phyloP scores from a whole-genome alignment of 2,329 filamentous ascomycete species.

The Clonostachys rhizophaga region DNA sequence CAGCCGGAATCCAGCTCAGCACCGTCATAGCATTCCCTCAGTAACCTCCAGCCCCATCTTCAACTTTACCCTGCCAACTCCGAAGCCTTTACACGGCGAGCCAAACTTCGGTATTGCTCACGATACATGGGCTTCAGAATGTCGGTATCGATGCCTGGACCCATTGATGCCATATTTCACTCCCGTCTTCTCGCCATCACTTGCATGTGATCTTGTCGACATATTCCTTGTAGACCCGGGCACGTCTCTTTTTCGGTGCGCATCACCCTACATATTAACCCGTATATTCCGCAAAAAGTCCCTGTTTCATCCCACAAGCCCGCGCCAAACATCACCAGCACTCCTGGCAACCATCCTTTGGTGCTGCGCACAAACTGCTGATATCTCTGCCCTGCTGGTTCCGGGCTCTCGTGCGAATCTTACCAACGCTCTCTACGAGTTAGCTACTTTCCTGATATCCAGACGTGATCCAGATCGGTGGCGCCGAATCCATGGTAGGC shows the following conservation, averaged over 20 bases:
- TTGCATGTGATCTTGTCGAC: conserved; percentile 41
- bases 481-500: conserved; percentile 24
- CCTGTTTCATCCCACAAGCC: conserved; percentile 29
- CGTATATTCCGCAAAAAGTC: conserved; percentile 38
- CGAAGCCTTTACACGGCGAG: conserved; percentile 10
- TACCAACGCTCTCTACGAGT: conserved; percentile 27
- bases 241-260: conserved; percentile 33
- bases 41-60: conserved; percentile 7
- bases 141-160: conserved; percentile 32
- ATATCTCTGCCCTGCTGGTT: conserved; percentile 33
- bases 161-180: conserved; percentile 30
- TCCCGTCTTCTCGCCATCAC: conserved; percentile 28
- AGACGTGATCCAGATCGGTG: conserved; percentile 28
- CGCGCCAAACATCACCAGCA: conserved; percentile 34
- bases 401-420: conserved; percentile 32
- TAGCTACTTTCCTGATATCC: conserved; percentile 24
- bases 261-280: conserved; percentile 41
- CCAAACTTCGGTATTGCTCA: background rate
- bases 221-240: conserved; percentile 39
- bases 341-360: conserved; percentile 41
- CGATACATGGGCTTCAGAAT: conserved; percentile 10
- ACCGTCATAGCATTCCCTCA: conserved; percentile 7
- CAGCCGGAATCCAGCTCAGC: too few relatives aligned
- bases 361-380: conserved; percentile 40
- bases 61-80: conserved; percentile 9